phyloP scores from a whole-genome alignment of 805 yeast genomes.

The Kazachstania viticola region DNA sequence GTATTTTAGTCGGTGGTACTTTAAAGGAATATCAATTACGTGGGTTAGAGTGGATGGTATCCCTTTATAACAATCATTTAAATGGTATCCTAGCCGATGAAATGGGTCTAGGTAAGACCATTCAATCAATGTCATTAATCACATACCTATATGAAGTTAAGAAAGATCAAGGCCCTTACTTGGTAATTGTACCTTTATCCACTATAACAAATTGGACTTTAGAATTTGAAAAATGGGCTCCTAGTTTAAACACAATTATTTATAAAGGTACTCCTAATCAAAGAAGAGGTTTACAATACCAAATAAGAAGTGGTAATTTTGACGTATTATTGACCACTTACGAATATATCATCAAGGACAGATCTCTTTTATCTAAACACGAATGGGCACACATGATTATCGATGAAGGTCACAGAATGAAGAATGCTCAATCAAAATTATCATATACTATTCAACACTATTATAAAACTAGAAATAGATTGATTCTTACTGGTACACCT shows the following conservation, averaged over 20 bases:
- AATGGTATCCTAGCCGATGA: slow-evolving; percentile 98
- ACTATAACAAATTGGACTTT: slow-evolving; percentile 78
- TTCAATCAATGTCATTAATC: slow-evolving; percentile 67
- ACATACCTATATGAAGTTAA: slow-evolving; percentile 61
- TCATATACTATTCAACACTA: slow-evolving; percentile 60
- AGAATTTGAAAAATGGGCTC: slow-evolving; percentile 86
- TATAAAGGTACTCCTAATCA: slow-evolving; percentile 71
- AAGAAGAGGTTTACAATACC: slow-evolving; percentile 54
- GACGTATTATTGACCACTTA: slow-evolving; percentile 70
- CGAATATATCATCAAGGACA: slow-evolving; percentile 70
- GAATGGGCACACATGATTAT: slow-evolving; percentile 81
- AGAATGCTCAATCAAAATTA: slow-evolving; percentile 63
- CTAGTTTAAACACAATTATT: slow-evolving; percentile 55
- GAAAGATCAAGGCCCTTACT: slow-evolving; percentile 54
- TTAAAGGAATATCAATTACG: slow-evolving; percentile 76
- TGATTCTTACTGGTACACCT: slow-evolving; percentile 82
- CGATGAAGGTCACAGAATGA: slow-evolving; percentile 88
- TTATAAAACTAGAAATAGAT: slow-evolving; percentile 64
- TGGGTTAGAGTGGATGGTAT: slow-evolving; percentile 99
- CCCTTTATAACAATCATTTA: slow-evolving; percentile 83
- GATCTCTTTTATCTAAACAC: slow-evolving; percentile 55
- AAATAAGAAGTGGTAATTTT: slow-evolving; percentile 57
- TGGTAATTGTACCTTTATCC: slow-evolving; percentile 74
- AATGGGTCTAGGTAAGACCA: slow-evolving; percentile 97
- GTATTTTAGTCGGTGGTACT: slow-evolving; percentile 62